Evolutionary conservation across 2,329 filamentous ascomycete species (phyloP), one percentile per base, ranked within the genome.

Genomic region (Fusarium agapanthi): DNA sequence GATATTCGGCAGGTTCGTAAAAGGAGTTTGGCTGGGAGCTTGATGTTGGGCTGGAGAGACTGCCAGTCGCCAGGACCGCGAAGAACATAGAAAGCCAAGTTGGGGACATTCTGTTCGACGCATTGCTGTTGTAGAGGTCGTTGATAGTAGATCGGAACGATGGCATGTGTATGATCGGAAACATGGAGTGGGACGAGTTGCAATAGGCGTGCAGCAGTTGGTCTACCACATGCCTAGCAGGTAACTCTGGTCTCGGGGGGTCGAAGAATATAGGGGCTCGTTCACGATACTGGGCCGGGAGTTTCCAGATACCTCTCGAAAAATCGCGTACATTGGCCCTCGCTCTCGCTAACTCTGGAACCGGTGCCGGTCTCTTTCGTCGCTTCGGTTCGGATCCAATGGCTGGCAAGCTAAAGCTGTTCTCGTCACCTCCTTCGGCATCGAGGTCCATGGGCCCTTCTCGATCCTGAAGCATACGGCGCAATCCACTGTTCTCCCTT

Each of bases 151-250:
- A 86, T 76, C 92, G 87, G 76, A 98, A 97, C 0, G 89, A 92
- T 5, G 94, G 93, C 93, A 95, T 97, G 80, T 98, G 94, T 15
- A 98, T 78, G 47, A 97, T 90, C 1, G 96, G 96, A 74, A 95
- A 92, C 80, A 93, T 91, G 37, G 90, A 88, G 79, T 98, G 95
- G 30, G 94, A 86, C 12, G 92, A 92, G 43, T 88, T 86, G 75
- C 93, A 92, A 81, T 97, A 99, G 41, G 92, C 88, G 38, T 89
- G 87, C 37, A 98, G 83, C 5, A 98, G 85, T 73, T 89, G 89
- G 70, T 97, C 94, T 34, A 91, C 90, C 28, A 90, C 82, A 34
- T 89, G 84, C 72, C 91, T 92, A 3, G 92, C 86, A 1, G 95
- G 96, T 60, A 98, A 82, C 44, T 89, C 86, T 12, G 92, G 91